These are phyloP conservation scores for Pseudohalonectria lignicola DNA, from an alignment of 2,329 filamentous ascomycete species.

Conservation along the genomic window DNA sequence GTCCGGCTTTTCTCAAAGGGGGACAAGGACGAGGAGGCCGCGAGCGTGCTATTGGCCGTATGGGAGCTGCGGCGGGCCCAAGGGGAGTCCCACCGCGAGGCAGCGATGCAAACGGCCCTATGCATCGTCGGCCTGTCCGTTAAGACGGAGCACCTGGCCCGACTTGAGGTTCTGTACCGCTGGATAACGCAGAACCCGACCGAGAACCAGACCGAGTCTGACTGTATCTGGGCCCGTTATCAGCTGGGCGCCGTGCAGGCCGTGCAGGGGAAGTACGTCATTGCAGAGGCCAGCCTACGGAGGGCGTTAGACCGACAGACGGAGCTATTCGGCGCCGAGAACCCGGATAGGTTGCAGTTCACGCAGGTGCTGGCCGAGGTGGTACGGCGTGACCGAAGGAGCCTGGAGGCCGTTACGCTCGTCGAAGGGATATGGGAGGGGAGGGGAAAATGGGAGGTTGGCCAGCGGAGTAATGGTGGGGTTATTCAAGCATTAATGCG, in stretches of 20 bases:
- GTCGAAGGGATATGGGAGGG: slow-evolving; percentile 2
- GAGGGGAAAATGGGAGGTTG: too few species aligned
- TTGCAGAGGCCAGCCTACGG: slow-evolving; percentile 3
- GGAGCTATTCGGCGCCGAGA: slow-evolving; percentile 1
- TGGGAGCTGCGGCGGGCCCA: slow-evolving; percentile 4
- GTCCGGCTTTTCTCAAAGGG: background rate
- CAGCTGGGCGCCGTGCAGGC: slow-evolving; percentile 5
- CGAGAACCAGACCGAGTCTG: background rate
- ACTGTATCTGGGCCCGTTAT: slow-evolving; percentile 4
- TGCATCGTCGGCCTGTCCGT: slow-evolving; percentile 3
- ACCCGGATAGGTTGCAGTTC: slow-evolving; percentile 5
- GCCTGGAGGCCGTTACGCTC: background rate
- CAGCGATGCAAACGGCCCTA: slow-evolving; percentile 3
- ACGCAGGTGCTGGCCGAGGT: slow-evolving; percentile 5
- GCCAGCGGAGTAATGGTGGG: too few species aligned
- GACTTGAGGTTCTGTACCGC: slow-evolving; percentile 3
- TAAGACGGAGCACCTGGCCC: slow-evolving; percentile 1
- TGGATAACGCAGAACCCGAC: slow-evolving; percentile 4
- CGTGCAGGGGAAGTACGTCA: slow-evolving; percentile 1
- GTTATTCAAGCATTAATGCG: slow-evolving; percentile 2
- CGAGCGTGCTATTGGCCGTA: slow-evolving; percentile 1
- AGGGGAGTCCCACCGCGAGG: background rate
- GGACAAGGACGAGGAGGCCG: slow-evolving; percentile 3
- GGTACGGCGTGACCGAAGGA: background rate
- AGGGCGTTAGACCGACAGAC: background rate